phyloP scores from a whole-genome alignment of 2,329 filamentous ascomycete species.

The Pezizomycotina sp. region DNA sequence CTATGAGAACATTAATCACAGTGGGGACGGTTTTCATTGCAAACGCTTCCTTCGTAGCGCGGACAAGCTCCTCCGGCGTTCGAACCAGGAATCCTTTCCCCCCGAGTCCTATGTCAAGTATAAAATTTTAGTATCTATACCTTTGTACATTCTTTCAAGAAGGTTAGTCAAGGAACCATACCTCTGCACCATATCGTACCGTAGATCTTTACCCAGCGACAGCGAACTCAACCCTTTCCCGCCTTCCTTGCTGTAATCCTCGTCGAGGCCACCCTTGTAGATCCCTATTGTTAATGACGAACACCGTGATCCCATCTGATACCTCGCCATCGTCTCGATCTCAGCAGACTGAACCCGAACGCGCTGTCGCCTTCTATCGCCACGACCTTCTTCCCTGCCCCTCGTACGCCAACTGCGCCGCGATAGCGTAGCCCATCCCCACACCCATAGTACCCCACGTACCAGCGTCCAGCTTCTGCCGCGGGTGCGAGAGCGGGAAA shows the following conservation, averaged over 20 bases:
- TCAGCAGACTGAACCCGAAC: constrained; percentile 40
- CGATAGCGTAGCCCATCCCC: constrained; percentile 41
- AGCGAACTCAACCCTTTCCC: too few species aligned
- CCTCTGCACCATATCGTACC: constrained; percentile 28
- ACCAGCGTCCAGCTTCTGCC: constrained; percentile 41
- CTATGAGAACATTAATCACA: constrained; percentile 41
- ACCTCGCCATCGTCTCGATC: constrained; percentile 40
- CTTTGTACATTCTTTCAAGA: neutral
- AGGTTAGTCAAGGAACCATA: constrained; percentile 22
- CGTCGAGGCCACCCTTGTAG: too few species aligned
- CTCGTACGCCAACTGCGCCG: constrained; percentile 41
- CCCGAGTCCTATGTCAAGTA: too few species aligned
- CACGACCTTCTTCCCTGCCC: constrained; percentile 37
- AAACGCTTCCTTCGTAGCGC: constrained; percentile 38
- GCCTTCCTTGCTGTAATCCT: too few species aligned
- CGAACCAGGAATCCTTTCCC: constrained; percentile 38
- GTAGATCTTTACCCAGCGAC: too few species aligned
- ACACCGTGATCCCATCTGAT: constrained; percentile 40
- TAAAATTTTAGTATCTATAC: too few species aligned
- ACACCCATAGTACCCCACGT: constrained; percentile 46
- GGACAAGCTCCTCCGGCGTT: constrained; percentile 36
- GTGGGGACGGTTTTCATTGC: constrained; percentile 33
- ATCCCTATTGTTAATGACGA: constrained; percentile 43
- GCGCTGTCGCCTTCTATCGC: constrained; percentile 41
- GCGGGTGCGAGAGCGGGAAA: constrained; percentile 39